Conservation (phyloP, 2,329 filamentous ascomycete species). For the Aspergillus ustus region DNA sequence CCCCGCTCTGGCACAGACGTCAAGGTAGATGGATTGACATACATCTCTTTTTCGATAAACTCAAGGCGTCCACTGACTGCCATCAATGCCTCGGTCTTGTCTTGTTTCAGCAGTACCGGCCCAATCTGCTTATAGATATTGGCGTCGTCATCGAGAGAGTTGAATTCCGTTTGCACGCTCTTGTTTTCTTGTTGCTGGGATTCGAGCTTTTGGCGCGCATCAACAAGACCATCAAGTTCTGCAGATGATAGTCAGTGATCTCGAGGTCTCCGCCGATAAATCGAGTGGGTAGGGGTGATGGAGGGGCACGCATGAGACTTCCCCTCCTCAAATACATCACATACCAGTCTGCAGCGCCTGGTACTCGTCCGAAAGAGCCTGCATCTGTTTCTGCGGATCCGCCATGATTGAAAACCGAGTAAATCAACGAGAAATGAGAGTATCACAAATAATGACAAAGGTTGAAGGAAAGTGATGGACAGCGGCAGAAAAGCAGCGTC, state of each 20-base stretch:
- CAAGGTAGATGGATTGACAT: slow-evolving; percentile 38
- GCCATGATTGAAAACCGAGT: slow-evolving; percentile 58
- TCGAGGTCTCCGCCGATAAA: neutral
- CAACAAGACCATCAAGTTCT: slow-evolving; percentile 80
- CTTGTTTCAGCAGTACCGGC: slow-evolving; percentile 91
- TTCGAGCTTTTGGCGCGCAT: slow-evolving; percentile 87
- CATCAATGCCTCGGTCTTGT: slow-evolving; percentile 84
- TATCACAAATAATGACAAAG: slow-evolving; percentile 28
- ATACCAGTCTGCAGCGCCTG: slow-evolving; percentile 82
- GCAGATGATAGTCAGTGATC: slow-evolving; percentile 6
- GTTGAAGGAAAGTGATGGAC: slow-evolving; percentile 23
- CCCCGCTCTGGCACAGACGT: too few species aligned
- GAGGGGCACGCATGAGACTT: neutral
- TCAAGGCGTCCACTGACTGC: slow-evolving; percentile 89
- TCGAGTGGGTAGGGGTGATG: neutral
- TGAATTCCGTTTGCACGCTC: slow-evolving; percentile 89
- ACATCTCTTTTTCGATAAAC: slow-evolving; percentile 95
- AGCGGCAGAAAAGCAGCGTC: slow-evolving; percentile 26
- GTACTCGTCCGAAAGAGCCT: slow-evolving; percentile 84
- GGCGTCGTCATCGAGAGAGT: slow-evolving; percentile 75
- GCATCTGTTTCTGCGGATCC: slow-evolving; percentile 75
- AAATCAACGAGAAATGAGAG: slow-evolving; percentile 18
- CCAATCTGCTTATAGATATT: slow-evolving; percentile 96
- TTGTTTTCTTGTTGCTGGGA: slow-evolving; percentile 91
- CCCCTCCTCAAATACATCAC: slow-evolving; percentile 19